These are phyloP conservation scores for Tetracladium marchalianum DNA, from an alignment of 495 filamentous ascomycete genomes.

Conservation along the genomic window DNA sequence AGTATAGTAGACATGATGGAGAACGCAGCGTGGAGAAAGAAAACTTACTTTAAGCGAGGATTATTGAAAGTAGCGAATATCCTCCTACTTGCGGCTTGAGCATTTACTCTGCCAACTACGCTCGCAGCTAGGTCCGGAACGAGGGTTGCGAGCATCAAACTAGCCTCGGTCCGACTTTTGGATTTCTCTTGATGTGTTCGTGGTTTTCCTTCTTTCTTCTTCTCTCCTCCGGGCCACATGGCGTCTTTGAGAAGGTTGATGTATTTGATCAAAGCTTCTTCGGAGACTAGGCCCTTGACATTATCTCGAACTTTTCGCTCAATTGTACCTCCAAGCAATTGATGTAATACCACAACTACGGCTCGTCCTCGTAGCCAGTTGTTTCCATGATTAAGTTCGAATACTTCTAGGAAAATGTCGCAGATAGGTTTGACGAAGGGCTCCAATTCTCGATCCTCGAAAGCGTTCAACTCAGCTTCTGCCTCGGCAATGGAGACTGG, in stretches of 20 bases:
- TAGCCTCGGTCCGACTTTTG: constrained; percentile 65
- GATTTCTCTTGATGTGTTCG: constrained; percentile 57
- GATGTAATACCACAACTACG: constrained; percentile 85
- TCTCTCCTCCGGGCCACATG: constrained; percentile 68
- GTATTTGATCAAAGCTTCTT: constrained; percentile 70
- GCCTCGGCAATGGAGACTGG: constrained; percentile 73
- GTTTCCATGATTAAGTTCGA: constrained; percentile 87
- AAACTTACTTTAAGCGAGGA: constrained; percentile 52
- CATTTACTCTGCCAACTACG: constrained; percentile 77
- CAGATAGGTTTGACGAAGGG: constrained; percentile 98
- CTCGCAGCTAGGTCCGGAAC: constrained; percentile 75
- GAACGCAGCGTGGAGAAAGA: background rate
- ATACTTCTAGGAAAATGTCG: constrained; percentile 92
- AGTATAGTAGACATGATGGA: background rate
- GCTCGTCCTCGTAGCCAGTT: constrained; percentile 92
- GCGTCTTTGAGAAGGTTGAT: constrained; percentile 56
- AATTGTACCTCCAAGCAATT: constrained; percentile 81
- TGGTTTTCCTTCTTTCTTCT: constrained; percentile 36
- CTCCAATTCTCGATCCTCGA: constrained; percentile 79
- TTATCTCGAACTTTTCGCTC: constrained; percentile 88
- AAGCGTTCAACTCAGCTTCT: constrained; percentile 88
- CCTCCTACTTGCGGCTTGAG: constrained; percentile 69
- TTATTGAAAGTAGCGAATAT: constrained; percentile 82
- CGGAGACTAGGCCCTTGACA: constrained; percentile 55
- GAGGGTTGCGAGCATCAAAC: constrained; percentile 69